phyloP scores from a whole-genome alignment of 208 protist genomes.

The Lotmaria passim region DNA sequence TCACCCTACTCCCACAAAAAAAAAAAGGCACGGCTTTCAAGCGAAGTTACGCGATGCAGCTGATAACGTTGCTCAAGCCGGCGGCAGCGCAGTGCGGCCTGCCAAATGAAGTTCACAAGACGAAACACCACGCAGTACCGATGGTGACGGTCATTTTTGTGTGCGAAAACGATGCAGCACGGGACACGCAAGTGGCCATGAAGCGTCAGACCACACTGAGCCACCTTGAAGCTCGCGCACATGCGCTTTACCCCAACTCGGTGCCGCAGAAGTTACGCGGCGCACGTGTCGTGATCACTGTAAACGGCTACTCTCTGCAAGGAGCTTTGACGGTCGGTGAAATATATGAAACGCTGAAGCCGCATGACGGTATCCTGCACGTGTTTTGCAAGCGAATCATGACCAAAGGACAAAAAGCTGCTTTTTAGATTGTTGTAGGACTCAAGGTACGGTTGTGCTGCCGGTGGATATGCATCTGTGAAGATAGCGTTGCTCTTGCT shows the following conservation, averaged over 20 bases:
- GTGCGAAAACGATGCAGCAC: neutral
- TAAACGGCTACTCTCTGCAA: neutral
- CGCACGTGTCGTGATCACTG: neutral
- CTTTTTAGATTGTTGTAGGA: too few relatives aligned
- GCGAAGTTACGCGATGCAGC: too few relatives aligned
- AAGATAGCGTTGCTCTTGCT: too few relatives aligned
- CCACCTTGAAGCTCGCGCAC: neutral
- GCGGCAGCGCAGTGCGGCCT: too few relatives aligned
- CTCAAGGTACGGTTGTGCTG: too few relatives aligned
- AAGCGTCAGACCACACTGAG: neutral
- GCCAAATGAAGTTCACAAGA: neutral
- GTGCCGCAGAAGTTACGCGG: constrained; percentile 3
- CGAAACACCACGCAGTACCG: neutral
- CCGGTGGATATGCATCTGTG: too few relatives aligned
- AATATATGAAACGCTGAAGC: neutral
- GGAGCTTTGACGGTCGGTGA: neutral
- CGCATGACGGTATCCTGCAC: neutral
- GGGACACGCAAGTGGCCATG: neutral
- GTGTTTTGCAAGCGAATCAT: neutral
- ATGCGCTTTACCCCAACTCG: neutral
- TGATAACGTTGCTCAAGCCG: too few relatives aligned
- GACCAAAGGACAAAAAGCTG: too few relatives aligned
- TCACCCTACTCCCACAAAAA: too few relatives aligned
- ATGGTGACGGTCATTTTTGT: neutral
- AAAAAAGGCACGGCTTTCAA: neutral